Evolutionary conservation across 176 grass and related monocot species (phyloP).

Genomic region (Thalia dealbata): DNA sequence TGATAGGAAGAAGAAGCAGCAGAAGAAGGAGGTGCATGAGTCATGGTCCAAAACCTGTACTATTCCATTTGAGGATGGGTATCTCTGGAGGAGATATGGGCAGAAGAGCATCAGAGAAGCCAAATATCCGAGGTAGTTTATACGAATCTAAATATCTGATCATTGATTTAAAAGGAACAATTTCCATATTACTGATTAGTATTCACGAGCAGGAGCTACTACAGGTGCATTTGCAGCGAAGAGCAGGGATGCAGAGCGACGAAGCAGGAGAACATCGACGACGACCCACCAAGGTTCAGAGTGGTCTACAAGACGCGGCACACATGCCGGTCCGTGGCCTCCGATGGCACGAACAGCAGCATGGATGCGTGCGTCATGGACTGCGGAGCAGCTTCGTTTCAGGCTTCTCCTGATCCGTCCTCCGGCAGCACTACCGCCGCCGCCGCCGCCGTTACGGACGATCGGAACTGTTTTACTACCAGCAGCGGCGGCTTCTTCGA

Average conservation of each 20-base stretch:
- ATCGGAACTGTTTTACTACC: too few species aligned
- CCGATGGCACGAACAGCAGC: too few species aligned
- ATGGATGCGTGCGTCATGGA: too few species aligned
- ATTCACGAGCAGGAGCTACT: slow-evolving; percentile 40
- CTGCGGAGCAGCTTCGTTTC: too few species aligned
- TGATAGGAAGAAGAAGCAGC: too few species aligned
- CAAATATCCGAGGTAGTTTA: slow-evolving; percentile 33
- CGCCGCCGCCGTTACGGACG: too few species aligned
- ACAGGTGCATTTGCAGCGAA: slow-evolving; percentile 35
- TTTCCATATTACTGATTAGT: too few species aligned
- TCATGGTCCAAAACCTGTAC: slow-evolving; percentile 19
- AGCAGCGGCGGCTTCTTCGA: too few species aligned
- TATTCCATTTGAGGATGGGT: slow-evolving; percentile 29
- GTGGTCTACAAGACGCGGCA: slow-evolving; percentile 30
- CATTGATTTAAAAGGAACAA: too few species aligned
- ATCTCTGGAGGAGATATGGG: slow-evolving; percentile 52
- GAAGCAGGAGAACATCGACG: slow-evolving; percentile 23
- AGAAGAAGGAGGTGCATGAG: slow-evolving; percentile 10
- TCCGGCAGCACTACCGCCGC: too few species aligned
- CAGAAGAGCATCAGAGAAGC: slow-evolving; percentile 37
- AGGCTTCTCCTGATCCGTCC: too few species aligned
- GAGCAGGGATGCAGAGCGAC: slow-evolving; percentile 38
- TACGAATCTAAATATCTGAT: too few species aligned
- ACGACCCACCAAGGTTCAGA: slow-evolving; percentile 6
- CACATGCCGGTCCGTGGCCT: slow-evolving; percentile 9